Base-by-base conservation (phyloP, 257 asterid genomes). In the Lantana camara region DNA sequence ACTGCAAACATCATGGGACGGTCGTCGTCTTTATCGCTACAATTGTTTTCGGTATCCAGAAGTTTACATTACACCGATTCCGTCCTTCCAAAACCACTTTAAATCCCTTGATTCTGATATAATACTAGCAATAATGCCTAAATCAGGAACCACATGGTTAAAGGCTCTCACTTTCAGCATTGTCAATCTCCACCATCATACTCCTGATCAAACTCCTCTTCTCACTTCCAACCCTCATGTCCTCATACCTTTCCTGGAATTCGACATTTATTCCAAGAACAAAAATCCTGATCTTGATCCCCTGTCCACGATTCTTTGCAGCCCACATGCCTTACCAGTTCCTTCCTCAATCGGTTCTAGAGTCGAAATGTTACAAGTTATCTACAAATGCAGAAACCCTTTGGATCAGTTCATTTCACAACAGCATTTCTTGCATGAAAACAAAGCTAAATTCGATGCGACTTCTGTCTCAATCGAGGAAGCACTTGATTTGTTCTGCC, bases 61-160 rank as follows among this genome's bases (percentile, higher is more conserved):
- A 1, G 1, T 1, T 9, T 35, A 35, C 9, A 35, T 35, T 4
- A 1, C 1, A 35, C 8, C 40, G 1, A 35, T 35, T 35, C 4
- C 1, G 34, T 46, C 30, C 51, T 37, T 17, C 14, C 65, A 63
- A n/a, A 67, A 38, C 4, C 20, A 67, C 30, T 65, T 70, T 34
- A 19, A 49, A 56, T 57, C 73, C 8, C 51, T 56, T 9, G 47
- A 72, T 4, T 15, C 67, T 7, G 64, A 76, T 48, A 34, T 63
- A 5, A 51, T 76, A 16, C 32, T 72, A 2, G 69, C 78, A 2
- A 67, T 70, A 27, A 35, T 64, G 63, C 82, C 82, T 0, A 77
- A 68, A 77, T 29, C 76, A 15, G 73, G 79, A 4, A 73, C 82
- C 30, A 77, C 73, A 21, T 73, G 79, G 78, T 50, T 77, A 10